phyloP scores from a whole-genome alignment of 2,329 filamentous ascomycete species.

The Plenodomus lindquistii region DNA sequence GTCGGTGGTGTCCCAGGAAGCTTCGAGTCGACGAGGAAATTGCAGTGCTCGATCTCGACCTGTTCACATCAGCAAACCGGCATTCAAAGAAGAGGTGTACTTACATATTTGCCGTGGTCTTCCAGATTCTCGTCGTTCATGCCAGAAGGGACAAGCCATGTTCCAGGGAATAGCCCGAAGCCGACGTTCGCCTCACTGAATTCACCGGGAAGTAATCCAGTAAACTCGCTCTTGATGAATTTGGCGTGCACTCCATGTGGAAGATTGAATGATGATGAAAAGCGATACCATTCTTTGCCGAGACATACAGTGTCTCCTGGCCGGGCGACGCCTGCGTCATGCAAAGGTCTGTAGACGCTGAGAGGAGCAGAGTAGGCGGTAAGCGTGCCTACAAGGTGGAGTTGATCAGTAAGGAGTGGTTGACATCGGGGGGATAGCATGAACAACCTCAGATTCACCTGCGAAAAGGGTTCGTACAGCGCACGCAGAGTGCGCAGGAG shows the following conservation, averaged over 20 bases:
- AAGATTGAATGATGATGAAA: constrained; percentile 89
- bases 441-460: background rate
- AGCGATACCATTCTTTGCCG: constrained; percentile 98
- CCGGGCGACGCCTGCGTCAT: constrained; percentile 58
- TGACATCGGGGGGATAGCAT: background rate
- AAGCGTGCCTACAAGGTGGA: constrained; percentile 59
- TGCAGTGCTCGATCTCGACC: constrained; percentile 72
- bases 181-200: constrained; percentile 75
- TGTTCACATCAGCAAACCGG: constrained; percentile 35
- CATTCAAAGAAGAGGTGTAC: constrained; percentile 29
- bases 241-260: constrained; percentile 82
- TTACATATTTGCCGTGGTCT: constrained; percentile 82
- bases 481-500: background rate
- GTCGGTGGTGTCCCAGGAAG: constrained; percentile 66
- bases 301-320: constrained; percentile 77
- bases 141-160: constrained; percentile 77
- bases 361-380: constrained; percentile 83
- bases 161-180: constrained; percentile 78
- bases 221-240: constrained; percentile 89
- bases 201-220: constrained; percentile 84
- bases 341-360: constrained; percentile 69
- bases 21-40: constrained; percentile 85
- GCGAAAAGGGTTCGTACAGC: background rate
- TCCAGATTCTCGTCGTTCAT: constrained; percentile 94
- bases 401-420: background rate